Evolutionary conservation across 2,329 filamentous ascomycete species (phyloP), one percentile per base, ranked within the genome.

Genomic region (Fusarium nelsonii): DNA sequence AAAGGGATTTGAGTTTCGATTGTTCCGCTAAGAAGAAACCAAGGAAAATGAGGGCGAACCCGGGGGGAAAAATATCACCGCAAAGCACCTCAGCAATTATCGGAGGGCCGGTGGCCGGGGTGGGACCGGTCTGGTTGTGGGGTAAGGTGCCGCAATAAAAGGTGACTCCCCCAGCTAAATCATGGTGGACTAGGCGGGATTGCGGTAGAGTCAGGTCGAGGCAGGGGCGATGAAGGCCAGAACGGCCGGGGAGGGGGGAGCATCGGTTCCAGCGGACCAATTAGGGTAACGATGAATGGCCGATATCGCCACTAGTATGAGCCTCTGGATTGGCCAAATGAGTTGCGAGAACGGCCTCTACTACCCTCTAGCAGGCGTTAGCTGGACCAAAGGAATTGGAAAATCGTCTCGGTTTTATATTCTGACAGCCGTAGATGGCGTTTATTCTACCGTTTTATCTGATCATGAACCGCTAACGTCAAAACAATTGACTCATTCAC

Each of bases 271-370:
- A 26, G 14, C 53, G 14, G 40, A n/a, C 68, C 69, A 70, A 72
- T 70, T 34, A 69, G 39, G 4, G 11, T 1, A 2, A 15, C 23
- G 26, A 37, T 52, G 63, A 68, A 70, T 72, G 68, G 68, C 69
- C 68, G 69, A 72, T 72, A 71, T 72, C 69, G 69, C 69, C 65
- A 71, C 69, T 67, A 69, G 69, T 40, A 69, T 40, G 32, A 69
- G 46, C 62, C 50, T 53, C 51, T 55, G 59, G 68, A 71, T 68
- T 71, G 68, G 68, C 49, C 67, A 54, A 16, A 30, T 30, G 43
- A 6, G 43, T 18, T 45, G 43, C 43, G 43, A 45, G 52, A 58
- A 50, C 46, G 46, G 46, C 46, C 37, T 33, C 26, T 45, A 45
- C 26, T 45, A 11, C 43, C 16, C 26, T 45, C 44, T 52, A 55